Base-by-base conservation (phyloP, 2,329 filamentous ascomycete species). In the Aplosporella prunicola region DNA sequence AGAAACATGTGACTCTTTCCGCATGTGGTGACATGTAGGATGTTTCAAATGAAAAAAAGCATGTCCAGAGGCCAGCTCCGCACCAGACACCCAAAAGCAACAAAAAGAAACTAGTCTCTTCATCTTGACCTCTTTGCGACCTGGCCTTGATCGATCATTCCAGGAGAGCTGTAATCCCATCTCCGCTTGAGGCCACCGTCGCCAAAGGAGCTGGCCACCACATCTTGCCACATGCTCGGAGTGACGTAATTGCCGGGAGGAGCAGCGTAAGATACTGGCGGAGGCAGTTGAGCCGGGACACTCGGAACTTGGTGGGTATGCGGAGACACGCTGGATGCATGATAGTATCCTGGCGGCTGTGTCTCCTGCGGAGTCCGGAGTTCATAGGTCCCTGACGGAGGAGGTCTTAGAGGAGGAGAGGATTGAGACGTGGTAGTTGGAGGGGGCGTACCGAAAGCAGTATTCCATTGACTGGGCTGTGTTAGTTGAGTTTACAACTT, bases 401-500 rank as follows among this genome's bases (percentile, higher is more conserved):
- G 57, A 41, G 55, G 59, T 56, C 57, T 61, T 55, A 61, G 53
- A 53, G 62, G 61, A 46, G 63, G 63, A 36, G 63, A 62, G 22
- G 61, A 58, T 48, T 64, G 62, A 31, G 61, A 59, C 35, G 60
- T 55, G 38, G 57, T 51, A 51, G 53, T 60, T 43, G 58, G 51
- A 52, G 62, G 56, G 33, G 76, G 77, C 60, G 80, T 83, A 68
- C 86, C 84, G 66, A 95, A 96, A 47, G 89, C 88, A 54, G 82
- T 80, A 61, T 93, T 88, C 88, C 89, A 96, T 68, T 94, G 86
- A 60, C 88, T 93, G 52, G 33, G 5, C 11, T 5, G 40, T 10
- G 28, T 54, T 51, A 52, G 45, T 16, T 33, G 13, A 16, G 18
- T 32, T 20, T 43, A 35, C 7, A 37, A 42, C 23, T 40, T 47